A percentile compares a stretch with the other conserved stretches of the same genome.
These are phyloP conservation scores for Daldinia decipiens DNA, from an alignment of 495 filamentous ascomycete genomes.

Conservation along the genomic window DNA sequence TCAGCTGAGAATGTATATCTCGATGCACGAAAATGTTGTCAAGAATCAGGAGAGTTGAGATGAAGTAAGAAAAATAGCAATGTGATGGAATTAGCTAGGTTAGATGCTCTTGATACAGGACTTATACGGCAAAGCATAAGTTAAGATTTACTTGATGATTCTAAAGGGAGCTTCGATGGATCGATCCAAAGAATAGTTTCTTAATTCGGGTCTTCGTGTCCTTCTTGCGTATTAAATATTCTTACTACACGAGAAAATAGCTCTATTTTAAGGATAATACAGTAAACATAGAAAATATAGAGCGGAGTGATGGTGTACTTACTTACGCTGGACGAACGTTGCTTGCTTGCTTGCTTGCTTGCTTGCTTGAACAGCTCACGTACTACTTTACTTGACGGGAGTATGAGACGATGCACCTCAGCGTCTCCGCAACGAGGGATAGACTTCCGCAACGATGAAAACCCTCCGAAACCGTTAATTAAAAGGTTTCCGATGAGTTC, in stretches of 20 bases:
- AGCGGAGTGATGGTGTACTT: conserved; percentile 16
- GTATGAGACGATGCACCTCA: conserved; percentile 4
- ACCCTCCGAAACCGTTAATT: background rate
- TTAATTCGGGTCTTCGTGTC: background rate
- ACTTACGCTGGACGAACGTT: conserved; percentile 24
- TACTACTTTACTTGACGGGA: conserved; percentile 10
- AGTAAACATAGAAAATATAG: conserved; percentile 1
- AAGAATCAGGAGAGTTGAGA: background rate
- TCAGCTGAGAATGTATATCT: conserved; percentile 5
- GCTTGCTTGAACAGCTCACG: conserved; percentile 19
- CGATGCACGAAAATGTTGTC: background rate
- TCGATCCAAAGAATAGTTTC: background rate
- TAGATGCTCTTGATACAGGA: conserved; percentile 4
- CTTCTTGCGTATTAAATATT: background rate
- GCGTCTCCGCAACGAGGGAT: background rate
- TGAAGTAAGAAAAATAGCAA: background rate
- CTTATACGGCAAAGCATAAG: conserved; percentile 4
- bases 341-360: conserved; percentile 6
- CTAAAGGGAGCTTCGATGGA: background rate
- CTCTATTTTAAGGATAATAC: background rate
- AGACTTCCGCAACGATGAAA: background rate
- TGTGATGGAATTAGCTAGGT: background rate
- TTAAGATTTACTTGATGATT: conserved; percentile 3
- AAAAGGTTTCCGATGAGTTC: background rate
- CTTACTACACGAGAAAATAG: background rate